Evolutionary conservation across 805 yeast species (phyloP).

Genomic region (Saccharomycopsis capsularis): DNA sequence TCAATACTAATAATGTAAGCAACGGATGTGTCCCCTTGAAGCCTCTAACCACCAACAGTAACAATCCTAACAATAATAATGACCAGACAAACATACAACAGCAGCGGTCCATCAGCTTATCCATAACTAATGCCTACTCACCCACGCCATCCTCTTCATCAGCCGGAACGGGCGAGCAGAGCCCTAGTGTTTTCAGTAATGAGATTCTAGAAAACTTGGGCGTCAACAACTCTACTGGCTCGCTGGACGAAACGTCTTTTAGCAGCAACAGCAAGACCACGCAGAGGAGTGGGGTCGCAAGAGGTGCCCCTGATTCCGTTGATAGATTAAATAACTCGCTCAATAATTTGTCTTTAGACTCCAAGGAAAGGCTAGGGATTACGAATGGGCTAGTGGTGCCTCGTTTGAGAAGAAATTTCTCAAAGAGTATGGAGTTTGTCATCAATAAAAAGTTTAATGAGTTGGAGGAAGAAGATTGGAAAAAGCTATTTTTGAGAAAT

Average conservation of each 20-base stretch:
- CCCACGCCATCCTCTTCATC: conserved; percentile 18
- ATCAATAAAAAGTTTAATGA: conserved; percentile 39
- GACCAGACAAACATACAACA: background rate
- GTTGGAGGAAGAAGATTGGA: conserved; percentile 73
- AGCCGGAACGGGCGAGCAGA: conserved; percentile 13
- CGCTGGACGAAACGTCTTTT: conserved; percentile 2
- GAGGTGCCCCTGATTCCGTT: background rate
- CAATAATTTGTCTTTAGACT: conserved; percentile 6
- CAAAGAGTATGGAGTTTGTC: conserved; percentile 19
- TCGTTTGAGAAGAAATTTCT: conserved; percentile 6
- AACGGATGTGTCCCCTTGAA: background rate
- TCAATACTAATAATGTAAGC: background rate
- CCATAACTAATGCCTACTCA: conserved; percentile 21
- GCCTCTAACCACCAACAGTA: no score
- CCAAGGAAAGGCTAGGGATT: conserved; percentile 8
- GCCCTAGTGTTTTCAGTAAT: conserved; percentile 21
- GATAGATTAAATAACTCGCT: background rate
- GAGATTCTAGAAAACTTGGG: conserved; percentile 21
- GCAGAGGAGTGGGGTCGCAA: background rate
- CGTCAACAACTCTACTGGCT: conserved; percentile 3
- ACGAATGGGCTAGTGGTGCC: conserved; percentile 4
- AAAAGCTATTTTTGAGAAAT: conserved; percentile 39
- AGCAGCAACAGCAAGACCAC: background rate
- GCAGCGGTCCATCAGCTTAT: conserved; percentile 11
- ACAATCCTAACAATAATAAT: background rate